Evolutionary conservation across 2,329 filamentous ascomycete species (phyloP).

Genomic region (Exophiala sp.): DNA sequence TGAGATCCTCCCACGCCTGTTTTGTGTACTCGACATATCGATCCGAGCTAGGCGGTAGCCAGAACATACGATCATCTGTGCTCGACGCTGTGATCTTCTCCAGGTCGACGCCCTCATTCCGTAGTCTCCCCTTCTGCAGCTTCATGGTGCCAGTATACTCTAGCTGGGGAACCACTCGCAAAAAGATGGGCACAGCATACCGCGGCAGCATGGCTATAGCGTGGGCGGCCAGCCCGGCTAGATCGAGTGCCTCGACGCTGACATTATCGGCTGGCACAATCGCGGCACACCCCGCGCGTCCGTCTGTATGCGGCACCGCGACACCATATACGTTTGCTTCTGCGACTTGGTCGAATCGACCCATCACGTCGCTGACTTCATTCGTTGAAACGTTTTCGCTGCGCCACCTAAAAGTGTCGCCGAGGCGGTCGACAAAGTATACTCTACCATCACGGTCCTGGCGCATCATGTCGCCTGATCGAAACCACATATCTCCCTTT

Average conservation of each 20-base stretch:
- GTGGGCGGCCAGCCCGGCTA: slow-evolving; percentile 57
- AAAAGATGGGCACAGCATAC: slow-evolving; percentile 73
- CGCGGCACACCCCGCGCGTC: slow-evolving; percentile 76
- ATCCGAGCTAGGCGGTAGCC: slow-evolving; percentile 22
- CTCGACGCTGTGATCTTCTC: slow-evolving; percentile 20
- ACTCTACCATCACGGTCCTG: slow-evolving; percentile 66
- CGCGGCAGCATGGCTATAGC: slow-evolving; percentile 60
- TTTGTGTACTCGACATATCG: slow-evolving; percentile 23
- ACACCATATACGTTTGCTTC: slow-evolving; percentile 90
- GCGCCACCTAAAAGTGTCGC: slow-evolving; percentile 59
- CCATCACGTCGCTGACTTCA: slow-evolving; percentile 73
- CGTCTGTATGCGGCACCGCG: slow-evolving; percentile 73
- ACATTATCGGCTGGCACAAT: slow-evolving; percentile 42
- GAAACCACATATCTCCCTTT: slow-evolving; percentile 79
- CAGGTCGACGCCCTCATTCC: slow-evolving; percentile 25
- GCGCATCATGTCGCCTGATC: slow-evolving; percentile 75
- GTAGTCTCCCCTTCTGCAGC: slow-evolving; percentile 69
- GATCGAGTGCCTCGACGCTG: slow-evolving; percentile 54
- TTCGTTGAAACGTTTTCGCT: slow-evolving; percentile 78
- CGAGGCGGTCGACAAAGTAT: slow-evolving; percentile 70
- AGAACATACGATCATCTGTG: slow-evolving; percentile 23
- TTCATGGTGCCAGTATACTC: slow-evolving; percentile 73
- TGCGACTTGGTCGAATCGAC: slow-evolving; percentile 60
- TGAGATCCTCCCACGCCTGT: slow-evolving; percentile 27
- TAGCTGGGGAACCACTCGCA: slow-evolving; percentile 58